Base-by-base conservation (phyloP, 148 eudicot species). In the Pharnaceum exiguum region DNA sequence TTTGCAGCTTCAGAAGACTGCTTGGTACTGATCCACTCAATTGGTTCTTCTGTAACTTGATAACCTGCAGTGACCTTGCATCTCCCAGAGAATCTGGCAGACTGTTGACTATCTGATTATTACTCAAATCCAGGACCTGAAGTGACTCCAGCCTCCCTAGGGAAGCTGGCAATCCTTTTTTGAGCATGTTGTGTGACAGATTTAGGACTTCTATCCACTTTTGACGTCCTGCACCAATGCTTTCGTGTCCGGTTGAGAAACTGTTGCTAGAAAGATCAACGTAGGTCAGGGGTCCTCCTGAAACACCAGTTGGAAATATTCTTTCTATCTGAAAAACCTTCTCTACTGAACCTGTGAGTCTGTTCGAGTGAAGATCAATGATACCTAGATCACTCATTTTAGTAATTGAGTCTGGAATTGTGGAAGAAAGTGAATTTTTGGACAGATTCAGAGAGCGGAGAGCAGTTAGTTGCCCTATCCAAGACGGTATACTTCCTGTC, bases 331-430 rank as follows among this genome's bases (percentile, higher is more conserved):
- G 35, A 33, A 81, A 79, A 31, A 73, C 73, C 29, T 54, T 35
- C 46, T 65, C 57, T 22, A 79, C 25, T 1, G 77, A 57, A 17
- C 90, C 83, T 66, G 67, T 46, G 25, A 84, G 66, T 9, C 66
- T 78, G 60, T 84, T 80, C 9, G 86, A 78, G 43, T 80, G 85
- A 28, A 84, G 82, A 45, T 84, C 85, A 8, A 77, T 52, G 29
- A 67, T 43, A 10, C 56, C 71, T 62, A 79, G 24, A 35, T 19
- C 29, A 3, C 21, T 46, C 3, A 82, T 10, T 15, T 35, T 67
- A 24, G 58, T 63, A 59, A 85, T 59, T 7, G 79, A 30, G 13
- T 32, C 58, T 13, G 86, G 86, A 24, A 80, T 66, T 1, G 58
- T 46, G 5, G 80, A 79, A 45, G 11, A 49, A 17, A 84, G 69